Evolutionary conservation across 495 filamentous ascomycete genomes (phyloP).

Genomic region (Neurospora sublineolata): DNA sequence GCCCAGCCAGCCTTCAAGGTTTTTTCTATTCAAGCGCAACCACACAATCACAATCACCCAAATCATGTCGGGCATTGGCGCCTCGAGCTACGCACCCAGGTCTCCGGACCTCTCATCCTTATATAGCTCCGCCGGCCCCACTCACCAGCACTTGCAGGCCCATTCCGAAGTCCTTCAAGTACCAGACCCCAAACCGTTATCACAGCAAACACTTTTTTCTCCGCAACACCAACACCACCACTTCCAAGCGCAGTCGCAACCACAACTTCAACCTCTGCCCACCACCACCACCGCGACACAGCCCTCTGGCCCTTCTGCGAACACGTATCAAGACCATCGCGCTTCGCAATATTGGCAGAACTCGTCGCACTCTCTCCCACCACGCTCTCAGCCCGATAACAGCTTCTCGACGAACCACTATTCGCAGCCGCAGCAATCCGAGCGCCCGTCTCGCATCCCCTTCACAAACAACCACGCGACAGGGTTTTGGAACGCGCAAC

Average conservation of each 20-base stretch:
- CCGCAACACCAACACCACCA: constrained; percentile 9
- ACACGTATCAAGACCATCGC: constrained; percentile 2
- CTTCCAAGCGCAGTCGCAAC: constrained; percentile 9
- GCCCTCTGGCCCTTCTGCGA: neutral
- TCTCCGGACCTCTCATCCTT: constrained; percentile 46
- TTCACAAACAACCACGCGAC: neutral
- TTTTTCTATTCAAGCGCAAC: neutral
- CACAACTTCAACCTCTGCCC: constrained; percentile 8
- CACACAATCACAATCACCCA: neutral
- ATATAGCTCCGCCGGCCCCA: constrained; percentile 25
- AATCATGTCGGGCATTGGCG: constrained; percentile 33
- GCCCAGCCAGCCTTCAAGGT: neutral
- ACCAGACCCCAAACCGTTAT: constrained; percentile 10
- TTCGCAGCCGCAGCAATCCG: neutral
- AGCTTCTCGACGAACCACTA: neutral
- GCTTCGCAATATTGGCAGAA: neutral
- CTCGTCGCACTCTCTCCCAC: neutral
- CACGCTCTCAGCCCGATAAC: neutral
- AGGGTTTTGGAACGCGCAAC: neutral
- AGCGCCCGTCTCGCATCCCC: neutral
- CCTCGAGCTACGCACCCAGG: constrained; percentile 38
- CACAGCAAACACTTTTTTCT: constrained; percentile 16
- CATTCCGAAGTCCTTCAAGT: constrained; percentile 4
- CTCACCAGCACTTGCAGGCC: constrained; percentile 7
- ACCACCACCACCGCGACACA: constrained; percentile 9